Evolutionary conservation across 768 basidiomycete species (phyloP).

Genomic region (Ramaria sp.): DNA sequence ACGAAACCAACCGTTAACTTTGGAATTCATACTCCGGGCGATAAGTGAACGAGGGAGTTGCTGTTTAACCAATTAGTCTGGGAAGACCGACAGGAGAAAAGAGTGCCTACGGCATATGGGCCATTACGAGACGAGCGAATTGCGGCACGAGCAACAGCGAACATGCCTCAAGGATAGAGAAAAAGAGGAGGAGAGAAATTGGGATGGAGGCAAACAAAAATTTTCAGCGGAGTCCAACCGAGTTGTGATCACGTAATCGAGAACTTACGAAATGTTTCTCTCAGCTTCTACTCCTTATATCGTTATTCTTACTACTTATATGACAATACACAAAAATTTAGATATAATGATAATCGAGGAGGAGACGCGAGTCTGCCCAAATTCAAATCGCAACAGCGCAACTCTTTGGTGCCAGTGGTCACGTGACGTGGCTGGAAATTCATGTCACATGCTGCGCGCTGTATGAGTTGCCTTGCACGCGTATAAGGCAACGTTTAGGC

Average conservation of each 20-base stretch:
- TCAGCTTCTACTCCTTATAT: not conserved
- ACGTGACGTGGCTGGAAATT: no score
- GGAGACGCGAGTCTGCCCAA: not conserved
- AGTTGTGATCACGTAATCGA: conserved; percentile 1
- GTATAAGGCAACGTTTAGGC: no score
- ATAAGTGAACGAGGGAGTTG: conserved; percentile 60
- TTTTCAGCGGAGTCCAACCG: conserved; percentile 1
- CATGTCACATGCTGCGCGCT: no score
- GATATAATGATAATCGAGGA: no score
- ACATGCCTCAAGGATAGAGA: conserved; percentile 14
- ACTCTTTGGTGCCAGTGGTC: no score
- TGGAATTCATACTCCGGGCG: conserved; percentile 91
- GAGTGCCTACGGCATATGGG: conserved; percentile 9
- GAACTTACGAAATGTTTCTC: not conserved
- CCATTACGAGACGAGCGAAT: conserved; percentile 10
- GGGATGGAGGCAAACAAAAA: not conserved
- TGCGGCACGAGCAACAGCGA: conserved; percentile 15
- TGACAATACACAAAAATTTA: not conserved
- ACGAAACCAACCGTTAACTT: conserved; percentile 62
- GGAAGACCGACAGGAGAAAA: not conserved
- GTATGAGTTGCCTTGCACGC: no score
- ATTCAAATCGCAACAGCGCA: no score
- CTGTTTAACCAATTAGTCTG: conserved; percentile 23
- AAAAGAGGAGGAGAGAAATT: conserved; percentile 3
- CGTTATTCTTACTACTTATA: not conserved